Conservation (phyloP, 2,329 filamentous ascomycete genomes). For the Fusarium cicatricum region DNA sequence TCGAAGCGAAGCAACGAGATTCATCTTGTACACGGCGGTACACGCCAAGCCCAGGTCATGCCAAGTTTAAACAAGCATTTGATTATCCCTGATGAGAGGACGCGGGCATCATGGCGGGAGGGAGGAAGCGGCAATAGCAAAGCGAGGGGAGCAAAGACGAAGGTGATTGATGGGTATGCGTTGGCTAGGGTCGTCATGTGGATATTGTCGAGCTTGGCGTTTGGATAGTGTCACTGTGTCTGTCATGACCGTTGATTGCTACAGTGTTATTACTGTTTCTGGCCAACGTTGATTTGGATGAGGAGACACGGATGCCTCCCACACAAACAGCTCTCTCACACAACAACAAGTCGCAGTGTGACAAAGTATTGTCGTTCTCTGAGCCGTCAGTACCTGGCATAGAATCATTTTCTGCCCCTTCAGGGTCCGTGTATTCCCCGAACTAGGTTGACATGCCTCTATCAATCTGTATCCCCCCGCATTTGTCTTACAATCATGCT, state of each 20-base stretch:
- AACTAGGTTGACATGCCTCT: not conserved
- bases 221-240: not conserved
- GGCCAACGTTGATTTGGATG: not conserved
- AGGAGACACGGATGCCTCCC: constrained; percentile 1
- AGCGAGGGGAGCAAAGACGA: constrained; percentile 2
- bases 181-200: constrained; percentile 23
- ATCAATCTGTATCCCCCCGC: constrained; percentile 1
- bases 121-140: constrained; percentile 5
- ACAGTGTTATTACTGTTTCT: constrained; percentile 6
- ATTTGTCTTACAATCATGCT: not conserved
- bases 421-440: not conserved
- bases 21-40: constrained; percentile 13
- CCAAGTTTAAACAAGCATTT: constrained; percentile 36
- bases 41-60: constrained; percentile 34
- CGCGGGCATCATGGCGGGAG: not conserved
- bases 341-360: too few relatives aligned
- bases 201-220: constrained; percentile 14
- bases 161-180: constrained; percentile 14
- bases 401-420: too few relatives aligned
- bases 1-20: constrained; percentile 25
- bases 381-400: constrained; percentile 2
- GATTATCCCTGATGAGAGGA: not conserved
- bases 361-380: not conserved
- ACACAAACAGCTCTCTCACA: not conserved
- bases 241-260: not conserved